Base-by-base conservation (phyloP, 768 basidiomycete species). In the Russula earlei region DNA sequence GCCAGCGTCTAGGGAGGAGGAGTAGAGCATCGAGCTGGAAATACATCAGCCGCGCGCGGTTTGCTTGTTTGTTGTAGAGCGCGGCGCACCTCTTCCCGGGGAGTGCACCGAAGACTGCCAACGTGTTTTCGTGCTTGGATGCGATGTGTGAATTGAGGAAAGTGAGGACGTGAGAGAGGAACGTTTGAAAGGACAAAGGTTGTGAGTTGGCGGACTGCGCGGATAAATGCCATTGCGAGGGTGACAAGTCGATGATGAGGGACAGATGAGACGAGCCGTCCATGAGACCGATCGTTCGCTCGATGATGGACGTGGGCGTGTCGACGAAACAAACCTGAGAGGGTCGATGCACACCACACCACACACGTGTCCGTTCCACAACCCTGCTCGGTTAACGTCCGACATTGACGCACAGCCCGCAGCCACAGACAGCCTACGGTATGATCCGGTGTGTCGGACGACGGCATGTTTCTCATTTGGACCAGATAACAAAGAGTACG, bases 91-190 rank as follows among this genome's bases (percentile, higher is more conserved):
- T 92, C 69, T 84, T 84, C 20, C 81, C 82, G 1, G 89, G 88
- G 45, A 92, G 75, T 5, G 94, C 95, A 8, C 83, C 95, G 67
- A 91, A 95, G 53, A 97, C 87, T 6, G 92, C 89, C 37, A 99
- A 76, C 4, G 87, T 81, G 67, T 99, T 99, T 68, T 95, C 93
- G 71, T 93, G 86, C 61, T 85, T 82, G 60, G 82, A 79, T 1
- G 93, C 93, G 58, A 98, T 79, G 71, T 98, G 93, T 3, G 92
- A 81, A 66, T 99, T 98, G 65, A 95, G 74, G 65, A 97, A 95
- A 29, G 88, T 85, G 55, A 97, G 79, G 25, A 96, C 74, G 64
- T 92, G 88, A 3, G 89, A 82, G 44, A 97, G 75, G 67, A 97
- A 96, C 1, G 77, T 63, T 19, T 78, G 71, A 42, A 97, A 77